Evolutionary conservation across 306 rosid species (phyloP).

Genomic region (Pterocarpus santalinus): DNA sequence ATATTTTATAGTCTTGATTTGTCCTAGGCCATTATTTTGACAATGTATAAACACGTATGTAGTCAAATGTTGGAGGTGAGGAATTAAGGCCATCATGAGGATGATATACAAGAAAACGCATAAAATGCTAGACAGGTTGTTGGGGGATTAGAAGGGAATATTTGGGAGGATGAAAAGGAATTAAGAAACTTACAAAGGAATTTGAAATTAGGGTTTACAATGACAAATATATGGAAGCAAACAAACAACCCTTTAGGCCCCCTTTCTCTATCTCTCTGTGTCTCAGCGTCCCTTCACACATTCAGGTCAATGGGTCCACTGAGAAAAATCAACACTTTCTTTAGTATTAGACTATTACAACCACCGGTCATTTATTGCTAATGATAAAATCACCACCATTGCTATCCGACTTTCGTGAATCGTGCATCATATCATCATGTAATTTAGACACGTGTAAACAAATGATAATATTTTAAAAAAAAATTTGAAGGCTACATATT

Average conservation of each 20-base stretch:
- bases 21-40: slow-evolving; percentile 40
- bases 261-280: slow-evolving; percentile 39
- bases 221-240: slow-evolving; percentile 68
- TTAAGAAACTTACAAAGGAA: slow-evolving; percentile 57
- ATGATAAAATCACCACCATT: slow-evolving; percentile 44
- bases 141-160: slow-evolving; percentile 72
- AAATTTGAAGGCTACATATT: neutral
- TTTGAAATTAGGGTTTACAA: slow-evolving; percentile 55
- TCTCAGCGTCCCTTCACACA: slow-evolving; percentile 46
- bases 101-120: slow-evolving; percentile 46
- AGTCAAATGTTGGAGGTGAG: slow-evolving; percentile 40
- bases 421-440: neutral
- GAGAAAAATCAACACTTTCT: slow-evolving; percentile 54
- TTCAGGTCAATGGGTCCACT: slow-evolving; percentile 84
- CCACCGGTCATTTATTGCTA: slow-evolving; percentile 54
- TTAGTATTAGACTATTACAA: slow-evolving; percentile 60
- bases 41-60: slow-evolving; percentile 22
- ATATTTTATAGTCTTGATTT: slow-evolving; percentile 16
- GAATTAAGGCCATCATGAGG: slow-evolving; percentile 47
- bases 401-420: neutral
- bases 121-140: slow-evolving; percentile 57
- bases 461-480: too few species aligned
- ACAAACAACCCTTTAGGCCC: slow-evolving; percentile 75
- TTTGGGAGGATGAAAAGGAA: slow-evolving; percentile 70
- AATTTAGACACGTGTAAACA: slow-evolving; percentile 12